These are phyloP conservation scores for Tuber indicum DNA, from an alignment of 495 filamentous ascomycete genomes.

Conservation along the genomic window DNA sequence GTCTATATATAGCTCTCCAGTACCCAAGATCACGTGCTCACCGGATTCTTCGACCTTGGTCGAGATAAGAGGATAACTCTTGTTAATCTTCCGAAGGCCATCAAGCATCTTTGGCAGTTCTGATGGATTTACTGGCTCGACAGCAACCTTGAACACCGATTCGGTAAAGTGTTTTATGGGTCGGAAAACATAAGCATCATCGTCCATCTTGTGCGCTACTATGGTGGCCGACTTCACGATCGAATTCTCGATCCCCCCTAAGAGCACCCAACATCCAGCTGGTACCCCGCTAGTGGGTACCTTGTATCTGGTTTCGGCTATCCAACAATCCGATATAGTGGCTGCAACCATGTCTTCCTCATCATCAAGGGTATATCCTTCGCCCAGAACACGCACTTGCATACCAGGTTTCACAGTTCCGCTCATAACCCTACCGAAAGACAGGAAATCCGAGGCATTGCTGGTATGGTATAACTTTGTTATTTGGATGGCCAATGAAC, in stretches of 20 bases:
- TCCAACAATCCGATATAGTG: conserved; percentile 83
- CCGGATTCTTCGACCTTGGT: conserved; percentile 99
- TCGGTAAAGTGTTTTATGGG: conserved; percentile 93
- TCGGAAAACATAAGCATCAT: conserved; percentile 89
- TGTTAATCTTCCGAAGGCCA: conserved; percentile 91
- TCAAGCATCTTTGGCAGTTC: conserved; percentile 99
- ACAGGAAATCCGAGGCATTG: conserved; percentile 80
- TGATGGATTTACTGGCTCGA: conserved; percentile 96
- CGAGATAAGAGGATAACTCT: conserved; percentile 87
- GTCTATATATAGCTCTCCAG: conserved; percentile 97
- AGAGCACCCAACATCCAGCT: conserved; percentile 88
- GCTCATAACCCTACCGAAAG: conserved; percentile 88
- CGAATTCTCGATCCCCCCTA: conserved; percentile 91
- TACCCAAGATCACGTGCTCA: conserved; percentile 90
- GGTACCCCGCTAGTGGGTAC: conserved; percentile 85
- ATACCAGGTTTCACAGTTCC: conserved; percentile 76
- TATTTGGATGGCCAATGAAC: conserved; percentile 80
- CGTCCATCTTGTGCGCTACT: conserved; percentile 69
- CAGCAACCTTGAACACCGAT: conserved; percentile 94
- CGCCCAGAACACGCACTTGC: conserved; percentile 84
- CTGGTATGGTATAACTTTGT: conserved; percentile 85
- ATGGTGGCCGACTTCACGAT: conserved; percentile 98
- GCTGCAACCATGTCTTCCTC: conserved; percentile 94
- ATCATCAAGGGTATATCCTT: conserved; percentile 93
- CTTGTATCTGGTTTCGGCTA: conserved; percentile 90